Evolutionary conservation across 2,329 filamentous ascomycete genomes (phyloP).

Genomic region (Periconia sp.): DNA sequence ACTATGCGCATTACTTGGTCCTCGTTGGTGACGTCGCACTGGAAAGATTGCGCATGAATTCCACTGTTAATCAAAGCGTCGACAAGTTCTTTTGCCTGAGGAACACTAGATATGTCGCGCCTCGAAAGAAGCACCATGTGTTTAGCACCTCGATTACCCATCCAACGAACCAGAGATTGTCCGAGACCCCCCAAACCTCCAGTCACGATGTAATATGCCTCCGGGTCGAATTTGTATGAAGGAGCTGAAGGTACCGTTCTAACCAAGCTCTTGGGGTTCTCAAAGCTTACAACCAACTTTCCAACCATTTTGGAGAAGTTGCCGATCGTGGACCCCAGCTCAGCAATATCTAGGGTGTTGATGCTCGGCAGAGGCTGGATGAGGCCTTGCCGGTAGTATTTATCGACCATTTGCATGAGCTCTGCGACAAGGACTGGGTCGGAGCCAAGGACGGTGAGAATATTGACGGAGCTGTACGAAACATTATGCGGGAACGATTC

Average conservation of each 20-base stretch:
- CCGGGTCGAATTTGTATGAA: slow-evolving; percentile 2
- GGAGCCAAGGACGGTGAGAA: no score
- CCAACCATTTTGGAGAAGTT: slow-evolving; percentile 40
- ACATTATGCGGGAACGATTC: slow-evolving; percentile 20
- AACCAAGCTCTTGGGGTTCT: slow-evolving; percentile 2
- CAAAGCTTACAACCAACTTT: slow-evolving; percentile 40
- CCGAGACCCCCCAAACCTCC: slow-evolving; percentile 22
- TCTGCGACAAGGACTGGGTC: no score
- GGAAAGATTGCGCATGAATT: background rate
- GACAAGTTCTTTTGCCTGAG: slow-evolving; percentile 2
- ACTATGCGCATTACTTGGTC: slow-evolving; percentile 7
- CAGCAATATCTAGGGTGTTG: slow-evolving; percentile 16
- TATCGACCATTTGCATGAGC: no score
- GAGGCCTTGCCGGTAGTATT: no score
- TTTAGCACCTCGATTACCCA: slow-evolving; percentile 16
- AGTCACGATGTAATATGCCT: slow-evolving; percentile 13
- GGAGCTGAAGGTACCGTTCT: slow-evolving; percentile 2
- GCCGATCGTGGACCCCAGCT: slow-evolving; percentile 22
- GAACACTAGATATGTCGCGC: background rate
- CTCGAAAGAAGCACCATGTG: slow-evolving; percentile 4
- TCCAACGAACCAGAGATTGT: slow-evolving; percentile 10
- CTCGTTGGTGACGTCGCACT: slow-evolving; percentile 13
- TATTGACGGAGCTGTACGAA: slow-evolving; percentile 26
- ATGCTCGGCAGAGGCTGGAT: slow-evolving; percentile 7
- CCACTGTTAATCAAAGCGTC: background rate